A percentile compares a stretch with the other conserved stretches of the same genome.
These are phyloP conservation scores for Rhexocercosporidium sp. DNA, from an alignment of 2,329 filamentous ascomycete genomes.

Conservation along the genomic window DNA sequence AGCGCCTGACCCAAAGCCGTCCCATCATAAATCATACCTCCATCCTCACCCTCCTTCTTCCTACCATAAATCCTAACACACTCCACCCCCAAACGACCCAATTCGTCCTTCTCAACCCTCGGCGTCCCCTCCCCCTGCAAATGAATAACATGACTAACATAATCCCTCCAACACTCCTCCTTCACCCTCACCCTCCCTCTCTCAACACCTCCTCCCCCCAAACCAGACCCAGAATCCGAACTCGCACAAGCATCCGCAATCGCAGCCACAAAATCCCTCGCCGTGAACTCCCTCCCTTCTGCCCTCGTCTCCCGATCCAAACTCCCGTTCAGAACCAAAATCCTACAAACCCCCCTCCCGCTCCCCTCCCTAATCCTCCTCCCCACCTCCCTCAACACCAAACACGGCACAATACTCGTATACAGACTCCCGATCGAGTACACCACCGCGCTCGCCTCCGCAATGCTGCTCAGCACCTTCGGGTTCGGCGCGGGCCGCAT, in stretches of 20 bases:
- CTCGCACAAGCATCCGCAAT: slow-evolving; percentile 70
- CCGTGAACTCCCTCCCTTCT: slow-evolving; percentile 63
- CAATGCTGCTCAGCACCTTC: slow-evolving; percentile 69
- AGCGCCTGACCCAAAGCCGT: slow-evolving; percentile 76
- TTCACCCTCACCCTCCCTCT: slow-evolving; percentile 25
- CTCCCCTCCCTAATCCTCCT: slow-evolving; percentile 58
- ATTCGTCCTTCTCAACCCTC: slow-evolving; percentile 66
- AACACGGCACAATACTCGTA: slow-evolving; percentile 83
- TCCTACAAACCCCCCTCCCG: slow-evolving; percentile 58
- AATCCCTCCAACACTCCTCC: slow-evolving; percentile 61
- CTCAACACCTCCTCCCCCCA: slow-evolving; percentile 24
- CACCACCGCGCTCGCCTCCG: slow-evolving; percentile 69
- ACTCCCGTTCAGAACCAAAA: slow-evolving; percentile 77
- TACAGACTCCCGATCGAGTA: slow-evolving; percentile 96
- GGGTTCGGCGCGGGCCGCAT: slow-evolving; percentile 86
- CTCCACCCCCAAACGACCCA: slow-evolving; percentile 74
- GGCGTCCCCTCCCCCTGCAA: slow-evolving; percentile 75
- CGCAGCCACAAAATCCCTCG: slow-evolving; percentile 80
- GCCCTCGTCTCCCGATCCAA: slow-evolving; percentile 89
- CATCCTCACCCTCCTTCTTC: slow-evolving; percentile 55
- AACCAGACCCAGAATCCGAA: slow-evolving; percentile 19
- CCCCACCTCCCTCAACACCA: slow-evolving; percentile 80
- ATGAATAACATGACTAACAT: slow-evolving; percentile 85
- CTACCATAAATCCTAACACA: slow-evolving; percentile 78
- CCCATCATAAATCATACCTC: slow-evolving; percentile 73